Base-by-base conservation (phyloP, 228 moss, liverwort and hornwort genomes). In the Sphagnum fallax region DNA sequence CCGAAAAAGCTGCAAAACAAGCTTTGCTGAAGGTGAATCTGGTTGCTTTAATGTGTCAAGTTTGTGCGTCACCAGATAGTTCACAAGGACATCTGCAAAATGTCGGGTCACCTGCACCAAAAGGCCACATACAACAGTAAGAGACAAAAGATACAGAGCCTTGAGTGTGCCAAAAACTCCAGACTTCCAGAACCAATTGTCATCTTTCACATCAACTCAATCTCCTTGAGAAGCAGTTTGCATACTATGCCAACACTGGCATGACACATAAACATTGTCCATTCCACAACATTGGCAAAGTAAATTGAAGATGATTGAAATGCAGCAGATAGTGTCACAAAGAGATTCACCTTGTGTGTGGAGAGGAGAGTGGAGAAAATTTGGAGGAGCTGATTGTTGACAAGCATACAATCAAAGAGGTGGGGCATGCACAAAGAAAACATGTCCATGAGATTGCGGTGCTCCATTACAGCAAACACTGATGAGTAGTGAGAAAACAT, bases 391-490 rank as follows among this genome's bases (percentile, higher is more conserved):
- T 98, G 98, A 67, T 78, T 86, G 79, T 94, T 98, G 11, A 76
- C 89, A 71, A 92, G 84, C 98, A 98, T 92, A 82, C 98, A 98
- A 70, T 98, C 98, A 83, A 98, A 98, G 50, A 98, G 86, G 73
- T 92, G 98, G 80, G 90, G 98, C 98, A 98, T 94, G 79, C 94
- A 98, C 80, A 98, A 85, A 63, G 98, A 98, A 69, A 98, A 98
- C 94, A 98, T 94, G 74, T 98, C 98, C 98, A 98, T 98, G 75
- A 98, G 77, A 83, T 98, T 94, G 63, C 98, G 92, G 71, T 92
- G 92, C 83, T 98, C 98, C 98, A 98, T 92, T 75, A 98, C 98
- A 74, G 93, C 92, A 78, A 98, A 98, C 63, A 98, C 98, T 72
- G 98, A 91, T 12, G 88, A 92, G 77, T 88, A 98, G 70, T 98